Conservation (phyloP, 1,139 yeast species). For the Hyphopichia buzzinii region DNA sequence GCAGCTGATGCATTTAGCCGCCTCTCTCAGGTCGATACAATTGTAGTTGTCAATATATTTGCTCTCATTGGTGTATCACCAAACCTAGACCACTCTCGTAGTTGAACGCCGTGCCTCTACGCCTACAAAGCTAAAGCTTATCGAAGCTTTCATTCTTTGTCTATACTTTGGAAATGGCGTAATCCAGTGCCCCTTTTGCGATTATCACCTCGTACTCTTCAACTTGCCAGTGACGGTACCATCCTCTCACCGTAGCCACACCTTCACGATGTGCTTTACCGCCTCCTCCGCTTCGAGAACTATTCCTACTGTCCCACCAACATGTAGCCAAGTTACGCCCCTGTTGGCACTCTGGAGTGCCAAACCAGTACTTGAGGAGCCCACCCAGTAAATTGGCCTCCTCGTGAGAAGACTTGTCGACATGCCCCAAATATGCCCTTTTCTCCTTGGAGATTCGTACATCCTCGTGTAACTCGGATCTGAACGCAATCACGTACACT, state of each 20-base stretch:
- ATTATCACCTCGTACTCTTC: slow-evolving; percentile 24
- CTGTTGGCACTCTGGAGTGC: slow-evolving; percentile 23
- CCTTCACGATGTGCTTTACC: slow-evolving; percentile 28
- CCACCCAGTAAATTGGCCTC: slow-evolving; percentile 34
- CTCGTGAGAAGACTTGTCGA: slow-evolving; percentile 26
- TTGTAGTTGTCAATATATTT: no score
- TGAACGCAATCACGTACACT: slow-evolving; percentile 28
- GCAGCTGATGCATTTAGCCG: no score
- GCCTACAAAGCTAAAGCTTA: no score
- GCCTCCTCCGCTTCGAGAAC: slow-evolving; percentile 28
- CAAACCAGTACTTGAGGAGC: slow-evolving; percentile 32
- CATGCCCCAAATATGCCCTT: slow-evolving; percentile 18
- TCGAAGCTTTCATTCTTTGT: no score
- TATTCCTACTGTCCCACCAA: slow-evolving; percentile 27
- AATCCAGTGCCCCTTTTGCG: not conserved
- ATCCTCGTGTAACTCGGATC: slow-evolving; percentile 24
- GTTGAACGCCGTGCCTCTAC: no score
- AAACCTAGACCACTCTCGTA: no score
- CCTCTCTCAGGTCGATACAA: no score
- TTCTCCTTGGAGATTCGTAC: slow-evolving; percentile 20
- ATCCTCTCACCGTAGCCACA: slow-evolving; percentile 22
- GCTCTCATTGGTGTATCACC: no score
- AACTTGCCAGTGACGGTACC: slow-evolving; percentile 32
- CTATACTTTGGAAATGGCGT: no score
- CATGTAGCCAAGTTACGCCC: slow-evolving; percentile 35